Evolutionary conservation across 768 basidiomycete species (phyloP), one percentile per base, ranked within the genome.

Genomic region (Hebeloma cylindrosporum): DNA sequence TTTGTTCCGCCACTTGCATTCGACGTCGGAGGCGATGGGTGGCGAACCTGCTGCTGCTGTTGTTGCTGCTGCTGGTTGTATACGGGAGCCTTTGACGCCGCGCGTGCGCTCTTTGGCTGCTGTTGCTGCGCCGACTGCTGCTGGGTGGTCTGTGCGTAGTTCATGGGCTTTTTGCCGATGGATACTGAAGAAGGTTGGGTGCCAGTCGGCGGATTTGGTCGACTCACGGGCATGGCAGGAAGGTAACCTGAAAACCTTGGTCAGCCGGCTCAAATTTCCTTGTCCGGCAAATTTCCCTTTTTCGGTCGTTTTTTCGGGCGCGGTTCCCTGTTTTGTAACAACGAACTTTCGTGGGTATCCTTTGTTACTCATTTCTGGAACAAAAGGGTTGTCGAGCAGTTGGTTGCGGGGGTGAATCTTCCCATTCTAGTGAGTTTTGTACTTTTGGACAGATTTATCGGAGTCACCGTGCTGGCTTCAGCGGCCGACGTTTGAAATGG

Each of bases 161-260:
- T 75, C 91, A 93, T 93, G 23, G 91, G 92, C 59, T 91, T 88
- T 73, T 95, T 95, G 55, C 92, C 92, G 52, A 88, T 88, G 17
- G 91, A 90, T 11, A 92, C 79, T 40, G 88, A 88, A 48, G 82
- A 85, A 26, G 86, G 90, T 66, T 68, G 60, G 61, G 67, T 55
- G 61, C 52, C 53, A 34, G 60, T 53, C 48, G 63, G 56, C 52
- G 56, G 58, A 60, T 60, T 64, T 47, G 62, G 50, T 63, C 60
- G 60, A 60, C 59, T 62, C 54, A 63, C 62, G 59, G 64, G 67
- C 66, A 66, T 67, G 62, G 62, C 60, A 62, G 58, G 61, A 60
- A 54, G 62, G 52, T 55, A 63, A 63, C 53, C 59, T 58, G 60
- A 61, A 64, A 64, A 59, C 46, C 57, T 69, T 68, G 56, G 66